Base-by-base conservation (phyloP, 2,329 filamentous ascomycete genomes). In the Nigrospora sphaerica region DNA sequence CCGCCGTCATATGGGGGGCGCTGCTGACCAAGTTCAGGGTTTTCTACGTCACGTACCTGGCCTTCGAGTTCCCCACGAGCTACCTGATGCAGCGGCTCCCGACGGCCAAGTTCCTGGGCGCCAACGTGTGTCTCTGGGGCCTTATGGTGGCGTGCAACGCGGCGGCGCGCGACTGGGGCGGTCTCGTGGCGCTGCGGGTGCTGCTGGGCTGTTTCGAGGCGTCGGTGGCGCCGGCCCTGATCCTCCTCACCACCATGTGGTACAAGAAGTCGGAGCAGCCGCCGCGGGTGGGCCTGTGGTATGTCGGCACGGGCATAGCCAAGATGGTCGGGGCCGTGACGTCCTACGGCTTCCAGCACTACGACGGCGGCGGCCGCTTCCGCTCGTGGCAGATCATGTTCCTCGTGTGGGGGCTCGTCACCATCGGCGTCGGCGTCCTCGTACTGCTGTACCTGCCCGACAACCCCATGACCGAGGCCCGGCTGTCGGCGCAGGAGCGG, bases 211-310 rank as follows among this genome's bases (percentile, higher is more conserved):
- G 84, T 0, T 85, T 85, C 46, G 85, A 88, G 59, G 72, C 81
- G 0, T 80, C 82, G 0, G 81, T 87, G 2, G 85, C 81, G 1
- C 84, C 84, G 0, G 82, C 82, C 0, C 86, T 86, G 54, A 78
- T 80, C 0, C 69, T 88, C 1, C 74, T 88, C 53, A 86, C 83
- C 1, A 78, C 72, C 3, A 39, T 45, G 43, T 88, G 83, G 83
- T 88, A 86, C 55, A 87, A 85, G 1, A 81, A 81, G 60, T 71
- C 72, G 46, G 84, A 88, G 59, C 83, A 87, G 65, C 80, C 79
- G 1, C 67, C 72, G 0, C 68, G 84, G 10, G 78, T 77, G 1
- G 77, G 75, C 6, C 76, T 86, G 47, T 88, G 84, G 84, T 83
- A 81, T 56, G 68, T 73, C 32, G 78, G 79, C 9, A 67, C 83